A percentile compares a stretch with the other conserved stretches of the same genome.
Evolutionary conservation across 1,139 yeast species (phyloP).

Genomic region (Pneumocystis jirovecii): DNA sequence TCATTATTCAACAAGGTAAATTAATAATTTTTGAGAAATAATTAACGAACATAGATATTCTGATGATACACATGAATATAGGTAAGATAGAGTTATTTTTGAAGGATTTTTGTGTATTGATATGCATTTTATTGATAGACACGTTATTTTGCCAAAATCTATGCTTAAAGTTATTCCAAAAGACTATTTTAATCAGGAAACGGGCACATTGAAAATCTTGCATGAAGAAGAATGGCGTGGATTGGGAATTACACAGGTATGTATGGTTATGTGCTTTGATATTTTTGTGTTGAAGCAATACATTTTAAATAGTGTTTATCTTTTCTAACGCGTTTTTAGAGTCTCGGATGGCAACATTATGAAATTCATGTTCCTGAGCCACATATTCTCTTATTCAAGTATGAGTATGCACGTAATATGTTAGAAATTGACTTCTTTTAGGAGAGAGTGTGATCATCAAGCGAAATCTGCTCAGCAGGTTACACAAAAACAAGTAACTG

Average conservation of each 20-base stretch:
- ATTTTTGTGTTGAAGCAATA: not conserved
- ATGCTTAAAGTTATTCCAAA: slow-evolving; percentile 93
- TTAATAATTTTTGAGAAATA: not conserved
- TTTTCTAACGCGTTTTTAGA: slow-evolving; percentile 18
- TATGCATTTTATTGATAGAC: slow-evolving; percentile 32
- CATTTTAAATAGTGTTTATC: not conserved
- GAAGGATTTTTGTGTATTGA: not conserved
- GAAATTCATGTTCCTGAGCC: slow-evolving; percentile 99
- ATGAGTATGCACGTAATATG: not conserved
- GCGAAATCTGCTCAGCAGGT: not conserved
- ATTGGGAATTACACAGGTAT: slow-evolving; percentile 73
- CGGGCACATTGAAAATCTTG: slow-evolving; percentile 81
- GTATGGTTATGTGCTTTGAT: not conserved
- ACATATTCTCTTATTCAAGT: slow-evolving; percentile 76
- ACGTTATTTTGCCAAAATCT: slow-evolving; percentile 90
- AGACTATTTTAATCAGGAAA: slow-evolving; percentile 87
- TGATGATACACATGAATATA: slow-evolving; percentile 69
- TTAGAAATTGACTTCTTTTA: not conserved
- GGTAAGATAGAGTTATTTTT: slow-evolving; percentile 2
- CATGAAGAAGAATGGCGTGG: slow-evolving; percentile 98
- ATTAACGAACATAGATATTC: slow-evolving; percentile 37
- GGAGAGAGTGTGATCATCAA: not conserved
- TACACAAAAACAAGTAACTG: not conserved
- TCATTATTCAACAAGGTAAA: slow-evolving; percentile 71
- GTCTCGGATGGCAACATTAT: slow-evolving; percentile 95